Evolutionary conservation across 106 monocot species (phyloP).

Genomic region (Vanilla planifolia): DNA sequence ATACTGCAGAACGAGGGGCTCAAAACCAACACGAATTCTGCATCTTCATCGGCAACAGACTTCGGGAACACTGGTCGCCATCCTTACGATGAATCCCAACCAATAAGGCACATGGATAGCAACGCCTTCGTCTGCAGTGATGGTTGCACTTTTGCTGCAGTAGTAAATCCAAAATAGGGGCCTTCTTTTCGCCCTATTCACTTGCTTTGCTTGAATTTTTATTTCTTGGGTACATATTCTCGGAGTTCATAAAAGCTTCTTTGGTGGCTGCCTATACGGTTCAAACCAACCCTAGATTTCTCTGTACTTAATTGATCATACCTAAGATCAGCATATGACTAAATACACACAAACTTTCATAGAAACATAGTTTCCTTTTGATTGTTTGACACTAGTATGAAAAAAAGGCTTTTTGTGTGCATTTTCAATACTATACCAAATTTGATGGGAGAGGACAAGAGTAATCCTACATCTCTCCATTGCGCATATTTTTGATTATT

Average conservation of each 20-base stretch:
- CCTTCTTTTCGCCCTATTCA: conserved; percentile 1
- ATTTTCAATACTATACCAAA: too few species aligned
- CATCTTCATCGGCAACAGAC: conserved; percentile 36
- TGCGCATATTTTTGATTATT: too few species aligned
- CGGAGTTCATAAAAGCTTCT: conserved; percentile 3
- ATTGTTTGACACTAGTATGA: too few species aligned
- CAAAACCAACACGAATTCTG: conserved; percentile 20
- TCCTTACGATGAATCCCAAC: conserved; percentile 20
- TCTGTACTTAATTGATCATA: too few species aligned
- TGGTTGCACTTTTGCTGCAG: conserved; percentile 9
- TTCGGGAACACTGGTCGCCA: conserved; percentile 22
- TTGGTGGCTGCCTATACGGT: too few species aligned
- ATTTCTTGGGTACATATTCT: conserved; percentile 7
- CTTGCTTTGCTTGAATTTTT: not conserved
- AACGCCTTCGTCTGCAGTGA: conserved; percentile 29
- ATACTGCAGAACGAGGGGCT: conserved; percentile 41
- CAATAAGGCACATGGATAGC: conserved; percentile 21
- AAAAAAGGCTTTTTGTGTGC: too few species aligned
- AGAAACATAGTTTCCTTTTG: too few species aligned
- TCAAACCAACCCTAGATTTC: too few species aligned
- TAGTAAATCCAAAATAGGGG: conserved; percentile 25
- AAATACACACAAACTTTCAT: too few species aligned
- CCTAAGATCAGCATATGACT: too few species aligned
- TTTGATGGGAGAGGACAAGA: too few species aligned
- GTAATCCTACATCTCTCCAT: too few species aligned